These are phyloP conservation scores for Candida anutae DNA, from an alignment of 1,139 yeast species.

Conservation along the genomic window DNA sequence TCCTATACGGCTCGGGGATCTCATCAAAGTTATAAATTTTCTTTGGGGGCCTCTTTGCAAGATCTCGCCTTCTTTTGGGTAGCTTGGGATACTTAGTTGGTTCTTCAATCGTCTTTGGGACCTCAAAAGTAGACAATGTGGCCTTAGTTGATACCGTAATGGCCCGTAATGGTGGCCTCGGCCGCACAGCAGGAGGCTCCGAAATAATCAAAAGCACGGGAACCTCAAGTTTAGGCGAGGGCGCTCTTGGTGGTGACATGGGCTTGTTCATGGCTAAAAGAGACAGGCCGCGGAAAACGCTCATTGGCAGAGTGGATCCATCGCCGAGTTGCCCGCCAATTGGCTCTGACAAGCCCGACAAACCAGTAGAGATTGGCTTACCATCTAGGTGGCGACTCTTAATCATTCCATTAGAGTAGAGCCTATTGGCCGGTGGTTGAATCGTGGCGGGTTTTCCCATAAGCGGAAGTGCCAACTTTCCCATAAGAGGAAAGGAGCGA, in stretches of 20 bases:
- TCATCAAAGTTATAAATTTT: conserved; percentile 63
- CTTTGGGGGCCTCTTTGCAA: conserved; percentile 39
- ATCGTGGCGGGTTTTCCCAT: conserved; percentile 44
- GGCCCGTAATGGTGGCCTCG: conserved; percentile 15
- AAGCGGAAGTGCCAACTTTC: conserved; percentile 30
- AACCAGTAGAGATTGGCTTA: conserved; percentile 11
- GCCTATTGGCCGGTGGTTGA: conserved; percentile 37
- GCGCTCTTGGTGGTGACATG: conserved; percentile 19
- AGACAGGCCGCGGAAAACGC: conserved; percentile 10
- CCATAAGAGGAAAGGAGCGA: conserved; percentile 29
- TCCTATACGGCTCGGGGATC: conserved; percentile 78
- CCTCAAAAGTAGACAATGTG: conserved; percentile 21
- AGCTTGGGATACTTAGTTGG: conserved; percentile 39
- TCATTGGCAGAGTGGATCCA: conserved; percentile 9
- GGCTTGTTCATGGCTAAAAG: conserved; percentile 8
- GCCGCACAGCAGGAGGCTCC: conserved; percentile 12
- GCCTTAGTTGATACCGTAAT: conserved; percentile 19
- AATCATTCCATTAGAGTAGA: conserved; percentile 15
- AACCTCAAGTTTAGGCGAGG: conserved; percentile 34
- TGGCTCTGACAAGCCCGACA: conserved; percentile 18
- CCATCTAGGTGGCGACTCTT: conserved; percentile 12
- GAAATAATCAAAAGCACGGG: conserved; percentile 21
- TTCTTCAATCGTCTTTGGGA: conserved; percentile 26
- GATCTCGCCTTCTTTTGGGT: conserved; percentile 27
- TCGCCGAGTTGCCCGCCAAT: conserved; percentile 10